These are phyloP conservation scores for Termitomyces sp. DNA, from an alignment of 768 basidiomycete genomes.

Conservation along the genomic window DNA sequence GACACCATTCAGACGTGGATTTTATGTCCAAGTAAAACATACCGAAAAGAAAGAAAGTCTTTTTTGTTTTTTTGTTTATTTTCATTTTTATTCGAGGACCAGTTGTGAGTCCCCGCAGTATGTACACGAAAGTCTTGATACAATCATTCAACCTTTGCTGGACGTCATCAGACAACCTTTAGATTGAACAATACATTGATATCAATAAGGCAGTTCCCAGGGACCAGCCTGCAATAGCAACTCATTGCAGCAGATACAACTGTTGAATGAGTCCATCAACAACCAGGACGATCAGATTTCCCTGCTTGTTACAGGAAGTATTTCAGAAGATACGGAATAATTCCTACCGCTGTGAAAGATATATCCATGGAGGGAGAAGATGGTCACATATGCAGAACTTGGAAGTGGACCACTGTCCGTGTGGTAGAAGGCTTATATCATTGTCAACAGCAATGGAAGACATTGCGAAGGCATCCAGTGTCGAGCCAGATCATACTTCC, in stretches of 20 bases:
- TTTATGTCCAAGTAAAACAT: background rate
- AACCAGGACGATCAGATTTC: slow-evolving; percentile 21
- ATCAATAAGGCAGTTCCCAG: slow-evolving; percentile 19
- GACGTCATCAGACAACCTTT: slow-evolving; percentile 8
- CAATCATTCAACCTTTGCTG: slow-evolving; percentile 11
- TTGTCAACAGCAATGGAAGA: background rate
- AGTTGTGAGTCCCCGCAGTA: no score
- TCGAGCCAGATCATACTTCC: no score
- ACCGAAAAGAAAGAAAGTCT: slow-evolving; percentile 18
- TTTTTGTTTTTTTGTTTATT: no score
- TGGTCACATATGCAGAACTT: background rate
- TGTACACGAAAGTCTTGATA: slow-evolving; percentile 16
- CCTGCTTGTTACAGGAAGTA: slow-evolving; percentile 18
- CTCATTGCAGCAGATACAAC: slow-evolving; percentile 29
- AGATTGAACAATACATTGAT: slow-evolving; percentile 15
- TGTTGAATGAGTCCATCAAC: slow-evolving; percentile 26
- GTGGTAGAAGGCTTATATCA: background rate
- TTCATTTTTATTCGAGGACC: no score
- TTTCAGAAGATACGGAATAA: background rate
- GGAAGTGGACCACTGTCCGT: background rate
- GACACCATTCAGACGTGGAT: background rate
- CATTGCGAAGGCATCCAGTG: background rate
- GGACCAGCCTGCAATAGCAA: slow-evolving; percentile 24
- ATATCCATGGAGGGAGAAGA: slow-evolving; percentile 21
- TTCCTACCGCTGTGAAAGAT: slow-evolving; percentile 15